These are phyloP conservation scores for Epicoccum sorghinum DNA, from an alignment of 2,329 filamentous ascomycete genomes.

Conservation along the genomic window DNA sequence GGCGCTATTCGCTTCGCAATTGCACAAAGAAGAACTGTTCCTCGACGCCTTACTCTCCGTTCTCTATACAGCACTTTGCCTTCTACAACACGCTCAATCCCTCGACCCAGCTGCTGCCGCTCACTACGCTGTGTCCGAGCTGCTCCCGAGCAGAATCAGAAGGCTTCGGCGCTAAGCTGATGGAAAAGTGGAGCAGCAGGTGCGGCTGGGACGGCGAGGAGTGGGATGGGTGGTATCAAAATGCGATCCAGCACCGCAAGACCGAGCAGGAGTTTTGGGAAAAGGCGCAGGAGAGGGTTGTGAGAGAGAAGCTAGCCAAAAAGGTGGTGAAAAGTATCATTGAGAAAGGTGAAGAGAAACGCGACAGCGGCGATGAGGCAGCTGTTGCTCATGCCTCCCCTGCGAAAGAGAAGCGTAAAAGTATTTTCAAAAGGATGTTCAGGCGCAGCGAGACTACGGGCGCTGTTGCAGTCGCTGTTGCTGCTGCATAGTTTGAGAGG, in stretches of 20 bases:
- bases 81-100: slow-evolving; percentile 30
- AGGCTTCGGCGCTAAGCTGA: slow-evolving; percentile 23
- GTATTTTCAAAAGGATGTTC: slow-evolving; percentile 28
- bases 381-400: not conserved
- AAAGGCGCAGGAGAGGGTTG: slow-evolving; percentile 36
- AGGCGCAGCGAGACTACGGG: slow-evolving; percentile 5
- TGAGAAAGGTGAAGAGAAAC: slow-evolving; percentile 5
- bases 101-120: slow-evolving; percentile 24
- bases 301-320: slow-evolving; percentile 24
- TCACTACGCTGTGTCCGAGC: slow-evolving; percentile 32
- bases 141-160: slow-evolving; percentile 37
- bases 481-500: not conserved
- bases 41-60: slow-evolving; percentile 30
- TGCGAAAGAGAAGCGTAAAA: slow-evolving; percentile 21
- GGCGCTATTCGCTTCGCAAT: slow-evolving; percentile 34
- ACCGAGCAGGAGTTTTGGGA: slow-evolving; percentile 38
- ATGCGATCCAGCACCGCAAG: slow-evolving; percentile 23
- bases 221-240: slow-evolving; percentile 35
- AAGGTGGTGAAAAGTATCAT: slow-evolving; percentile 2
- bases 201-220: slow-evolving; percentile 30
- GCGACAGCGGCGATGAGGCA: not conserved
- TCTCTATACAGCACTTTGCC: slow-evolving; percentile 26
- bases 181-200: slow-evolving; percentile 30
- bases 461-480: not conserved
- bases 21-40: slow-evolving; percentile 33